Base-by-base conservation (phyloP, 176 grass and related monocot genomes). In the Musa troglodytarum region DNA sequence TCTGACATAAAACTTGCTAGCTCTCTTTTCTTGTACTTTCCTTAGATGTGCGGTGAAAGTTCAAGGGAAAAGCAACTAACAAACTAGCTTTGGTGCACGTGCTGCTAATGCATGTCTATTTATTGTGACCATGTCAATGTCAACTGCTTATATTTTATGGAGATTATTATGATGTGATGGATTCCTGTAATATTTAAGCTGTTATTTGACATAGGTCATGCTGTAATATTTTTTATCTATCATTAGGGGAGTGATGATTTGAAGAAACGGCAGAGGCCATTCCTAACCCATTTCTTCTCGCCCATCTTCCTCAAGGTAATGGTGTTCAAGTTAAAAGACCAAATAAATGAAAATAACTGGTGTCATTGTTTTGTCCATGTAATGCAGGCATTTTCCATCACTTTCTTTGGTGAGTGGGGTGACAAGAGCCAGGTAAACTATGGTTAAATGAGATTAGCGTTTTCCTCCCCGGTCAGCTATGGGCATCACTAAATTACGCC, bases 341-440 rank as follows among this genome's bases (percentile, higher is more conserved):
- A 13, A 26, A 54, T 54, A 3, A 20, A 43, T 61, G 10, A 63
- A 13, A 62, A 62, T 49, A 62, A 11, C n/a, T 12, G 16, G 1
- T 1, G 14, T 11, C 9, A 2, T 22, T 49, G 28, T 20, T 61
- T 63, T 54, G 13, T 55, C 17, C n/a, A 7, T 63, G 20, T 83
- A 66, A 5, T 83, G 55, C 76, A 99, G 96, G 91, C 96, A 77
- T 99, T 99, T 88, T 99, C 91, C 63, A 92, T 99, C 67, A 99
- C 88, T 23, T 99, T 99, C 85, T 95, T 99, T 80, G 96, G 96
- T 9, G 96, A 99, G 57, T 99, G 96, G 96, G 96, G 96, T 86
- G 96, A 99, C 77, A 99, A 92, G 74, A 99, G 96, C 69, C 96
- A 99, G 91, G 96, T 95, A 92, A 81, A 49, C 11, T 68, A 50